Evolutionary conservation across 257 asterid species (phyloP).

Genomic region (Capsicum rhomboideum): DNA sequence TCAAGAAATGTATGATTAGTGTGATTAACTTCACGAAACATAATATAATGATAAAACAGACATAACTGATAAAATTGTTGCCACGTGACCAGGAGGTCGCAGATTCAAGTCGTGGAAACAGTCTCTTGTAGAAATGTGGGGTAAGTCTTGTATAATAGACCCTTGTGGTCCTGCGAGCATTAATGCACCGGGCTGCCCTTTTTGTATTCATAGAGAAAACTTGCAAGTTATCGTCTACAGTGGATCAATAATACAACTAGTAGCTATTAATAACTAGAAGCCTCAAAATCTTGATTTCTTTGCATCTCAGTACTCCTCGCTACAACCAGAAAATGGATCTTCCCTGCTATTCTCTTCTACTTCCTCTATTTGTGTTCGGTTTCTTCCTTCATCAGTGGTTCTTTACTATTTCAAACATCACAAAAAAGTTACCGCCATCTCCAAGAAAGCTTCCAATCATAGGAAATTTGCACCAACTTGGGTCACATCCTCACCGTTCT

Average conservation of each 20-base stretch:
- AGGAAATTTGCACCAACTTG: conserved; percentile 35
- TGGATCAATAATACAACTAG: background rate
- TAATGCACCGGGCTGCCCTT: too few species aligned
- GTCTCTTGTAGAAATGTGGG: too few species aligned
- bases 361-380: background rate
- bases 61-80: too few species aligned
- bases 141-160: too few species aligned
- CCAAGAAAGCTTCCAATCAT: conserved; percentile 32
- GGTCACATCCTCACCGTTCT: conserved; percentile 26
- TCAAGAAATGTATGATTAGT: background rate
- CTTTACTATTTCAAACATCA: background rate
- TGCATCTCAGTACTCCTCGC: background rate
- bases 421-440: conserved; percentile 22
- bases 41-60: background rate
- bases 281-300: background rate
- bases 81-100: too few species aligned
- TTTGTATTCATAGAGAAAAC: too few species aligned
- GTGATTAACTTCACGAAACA: background rate
- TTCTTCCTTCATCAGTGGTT: background rate
- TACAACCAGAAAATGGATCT: background rate
- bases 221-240: too few species aligned
- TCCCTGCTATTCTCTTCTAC: background rate
- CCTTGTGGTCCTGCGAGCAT: too few species aligned
- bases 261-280: background rate
- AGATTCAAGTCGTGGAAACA: too few species aligned